These are phyloP conservation scores for Liriodendron chinense DNA, from an alignment of 164 flowering plant genomes.

Conservation along the genomic window DNA sequence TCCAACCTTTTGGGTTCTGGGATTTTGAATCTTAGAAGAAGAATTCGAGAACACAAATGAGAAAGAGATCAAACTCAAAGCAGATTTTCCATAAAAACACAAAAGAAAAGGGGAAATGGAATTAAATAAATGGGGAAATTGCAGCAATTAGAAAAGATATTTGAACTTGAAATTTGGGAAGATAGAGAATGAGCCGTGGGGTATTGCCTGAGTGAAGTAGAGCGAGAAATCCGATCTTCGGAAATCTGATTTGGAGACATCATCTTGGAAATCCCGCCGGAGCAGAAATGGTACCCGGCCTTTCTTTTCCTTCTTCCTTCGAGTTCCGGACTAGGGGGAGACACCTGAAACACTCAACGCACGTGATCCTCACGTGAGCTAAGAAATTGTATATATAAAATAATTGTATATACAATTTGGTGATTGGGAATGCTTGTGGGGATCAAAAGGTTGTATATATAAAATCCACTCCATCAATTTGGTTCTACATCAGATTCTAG, in stretches of 20 bases:
- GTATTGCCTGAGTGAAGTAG: slow-evolving; percentile 16
- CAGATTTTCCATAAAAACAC: neutral
- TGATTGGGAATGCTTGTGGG: no score
- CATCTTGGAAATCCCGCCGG: slow-evolving; percentile 11
- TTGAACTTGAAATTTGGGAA: neutral
- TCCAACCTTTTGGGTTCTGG: no score
- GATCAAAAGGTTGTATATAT: no score
- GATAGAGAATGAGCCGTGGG: neutral
- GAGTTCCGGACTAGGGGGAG: neutral
- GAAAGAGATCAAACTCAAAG: neutral
- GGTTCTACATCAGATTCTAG: no score
- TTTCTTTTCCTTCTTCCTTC: neutral
- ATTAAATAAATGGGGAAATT: neutral
- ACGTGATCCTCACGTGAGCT: neutral
- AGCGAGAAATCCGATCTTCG: slow-evolving; percentile 15
- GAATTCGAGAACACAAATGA: neutral
- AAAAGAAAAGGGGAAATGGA: neutral
- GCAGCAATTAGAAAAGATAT: neutral
- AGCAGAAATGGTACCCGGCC: neutral
- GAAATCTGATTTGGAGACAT: slow-evolving; percentile 27
- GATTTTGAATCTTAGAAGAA: neutral
- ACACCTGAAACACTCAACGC: neutral
- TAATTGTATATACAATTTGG: no score
- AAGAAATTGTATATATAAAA: no score
- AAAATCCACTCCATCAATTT: no score